phyloP scores from a whole-genome alignment of 2,329 filamentous ascomycete species.

The Botrytis elliptica region DNA sequence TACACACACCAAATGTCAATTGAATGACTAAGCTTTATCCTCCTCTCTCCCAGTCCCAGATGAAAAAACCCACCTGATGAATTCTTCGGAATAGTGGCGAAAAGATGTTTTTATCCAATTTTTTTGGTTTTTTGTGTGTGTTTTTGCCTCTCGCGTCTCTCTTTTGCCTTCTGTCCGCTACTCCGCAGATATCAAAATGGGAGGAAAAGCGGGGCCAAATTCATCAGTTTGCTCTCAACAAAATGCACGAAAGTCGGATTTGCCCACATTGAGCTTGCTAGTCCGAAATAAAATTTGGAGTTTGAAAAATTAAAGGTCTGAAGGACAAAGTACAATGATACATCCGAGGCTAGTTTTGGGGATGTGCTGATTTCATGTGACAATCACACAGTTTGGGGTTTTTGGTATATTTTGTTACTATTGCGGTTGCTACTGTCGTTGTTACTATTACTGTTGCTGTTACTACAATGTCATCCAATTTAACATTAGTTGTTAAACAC shows the following conservation, averaged over 20 bases:
- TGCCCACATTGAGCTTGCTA: constrained; percentile 4
- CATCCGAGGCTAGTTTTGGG: not conserved
- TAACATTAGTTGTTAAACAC: not conserved
- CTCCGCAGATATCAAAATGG: not conserved
- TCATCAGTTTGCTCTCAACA: constrained; percentile 1
- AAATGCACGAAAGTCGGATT: constrained; percentile 6
- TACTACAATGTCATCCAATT: not conserved
- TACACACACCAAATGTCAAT: not conserved
- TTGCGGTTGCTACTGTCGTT: not conserved
- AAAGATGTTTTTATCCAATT: not conserved
- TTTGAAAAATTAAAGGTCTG: not conserved
- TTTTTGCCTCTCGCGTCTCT: not conserved
- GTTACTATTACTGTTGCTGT: not conserved
- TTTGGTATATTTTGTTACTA: not conserved
- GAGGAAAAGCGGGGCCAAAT: not conserved
- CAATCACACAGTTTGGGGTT: not conserved
- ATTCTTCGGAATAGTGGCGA: not conserved
- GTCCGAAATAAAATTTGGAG: not conserved
- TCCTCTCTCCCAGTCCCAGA: not conserved
- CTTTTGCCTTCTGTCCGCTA: too few relatives aligned
- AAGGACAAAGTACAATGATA: not conserved
- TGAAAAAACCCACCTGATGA: not conserved
- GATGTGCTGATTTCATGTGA: not conserved
- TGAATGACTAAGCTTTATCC: not conserved
- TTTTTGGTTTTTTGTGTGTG: not conserved